A percentile compares a stretch with the other conserved stretches of the same genome.
Evolutionary conservation across 2,329 filamentous ascomycete genomes (phyloP).

Genomic region (Aureobasidium sp.): DNA sequence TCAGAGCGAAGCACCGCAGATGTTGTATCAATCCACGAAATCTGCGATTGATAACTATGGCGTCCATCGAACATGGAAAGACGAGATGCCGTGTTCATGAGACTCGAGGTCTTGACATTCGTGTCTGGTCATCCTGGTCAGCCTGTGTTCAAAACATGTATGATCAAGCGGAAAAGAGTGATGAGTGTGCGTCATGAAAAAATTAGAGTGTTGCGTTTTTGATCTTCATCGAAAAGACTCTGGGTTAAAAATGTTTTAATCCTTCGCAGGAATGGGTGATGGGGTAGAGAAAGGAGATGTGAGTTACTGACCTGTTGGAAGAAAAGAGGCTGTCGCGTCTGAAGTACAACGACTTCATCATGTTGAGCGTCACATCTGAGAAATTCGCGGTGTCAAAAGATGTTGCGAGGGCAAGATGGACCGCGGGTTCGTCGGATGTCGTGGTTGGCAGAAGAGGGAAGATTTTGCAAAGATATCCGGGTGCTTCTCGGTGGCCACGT

Average conservation of each 20-base stretch:
- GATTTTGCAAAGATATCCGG: background rate
- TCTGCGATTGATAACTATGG: background rate
- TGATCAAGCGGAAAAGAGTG: background rate
- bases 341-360: background rate
- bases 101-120: background rate
- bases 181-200: conserved; percentile 9
- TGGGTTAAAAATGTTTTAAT: conserved; percentile 11
- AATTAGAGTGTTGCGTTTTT: conserved; percentile 13
- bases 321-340: background rate
- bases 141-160: background rate
- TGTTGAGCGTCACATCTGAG: no score
- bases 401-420: background rate
- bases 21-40: background rate
- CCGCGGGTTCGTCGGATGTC: background rate
- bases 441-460: background rate
- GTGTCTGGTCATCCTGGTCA: background rate
- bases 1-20: background rate
- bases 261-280: background rate
- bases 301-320: background rate
- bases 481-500: background rate
- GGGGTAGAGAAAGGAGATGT: background rate
- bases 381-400: background rate
- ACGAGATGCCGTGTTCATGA: background rate
- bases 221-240: conserved; percentile 10
- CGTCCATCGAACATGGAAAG: background rate